Base-by-base conservation (phyloP, 441 rosid genomes). In the Pelargonium exstipulatum region DNA sequence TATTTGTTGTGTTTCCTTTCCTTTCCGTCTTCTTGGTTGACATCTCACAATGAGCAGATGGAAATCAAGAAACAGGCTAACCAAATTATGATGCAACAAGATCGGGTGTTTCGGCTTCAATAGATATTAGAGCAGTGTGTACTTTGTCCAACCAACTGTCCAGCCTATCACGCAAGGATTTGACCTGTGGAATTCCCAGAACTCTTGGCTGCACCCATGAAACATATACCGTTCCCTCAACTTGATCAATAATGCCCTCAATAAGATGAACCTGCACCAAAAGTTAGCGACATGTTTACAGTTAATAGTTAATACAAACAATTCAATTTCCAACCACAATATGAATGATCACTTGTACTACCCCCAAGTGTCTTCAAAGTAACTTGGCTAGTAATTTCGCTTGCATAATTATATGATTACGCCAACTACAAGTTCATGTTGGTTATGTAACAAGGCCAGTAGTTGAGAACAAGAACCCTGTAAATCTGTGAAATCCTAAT, bases 141-240 rank as follows among this genome's bases (percentile, higher is more conserved):
- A 90, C 98, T 84, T 87, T 90, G 69, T 72, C 92, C 76, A 87
- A 66, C 97, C 98, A 93, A 71, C 49, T 74, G 67, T 90, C 92
- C 72, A 93, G 76, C 43, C 87, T 87, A 70, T 89, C 91, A 24
- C 88, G 83, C 83, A 93, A 79, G 61, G 96, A 89, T 76, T 79
- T 87, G 81, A 93, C 81, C 81, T 93, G 98, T 9, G 86, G 81
- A 65, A 89, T 90, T 68, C 96, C 97, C 83, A 93, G 74, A 70
- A 93, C 99, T 75, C 99, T 84, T 2, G 99, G 99, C 75, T 92
- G 98, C 71, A 92, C 98, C 99, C 99, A 92, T 0, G 99, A 91
- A 12, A 95, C 88, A 4, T 95, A 83, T 4, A 95, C 97, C 0
- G 91, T 90, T 73, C 93, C 93, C 73, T 95, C 92, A 26, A 95